phyloP scores from a whole-genome alignment of 148 eudicot species.

The Nepenthes gracilis region DNA sequence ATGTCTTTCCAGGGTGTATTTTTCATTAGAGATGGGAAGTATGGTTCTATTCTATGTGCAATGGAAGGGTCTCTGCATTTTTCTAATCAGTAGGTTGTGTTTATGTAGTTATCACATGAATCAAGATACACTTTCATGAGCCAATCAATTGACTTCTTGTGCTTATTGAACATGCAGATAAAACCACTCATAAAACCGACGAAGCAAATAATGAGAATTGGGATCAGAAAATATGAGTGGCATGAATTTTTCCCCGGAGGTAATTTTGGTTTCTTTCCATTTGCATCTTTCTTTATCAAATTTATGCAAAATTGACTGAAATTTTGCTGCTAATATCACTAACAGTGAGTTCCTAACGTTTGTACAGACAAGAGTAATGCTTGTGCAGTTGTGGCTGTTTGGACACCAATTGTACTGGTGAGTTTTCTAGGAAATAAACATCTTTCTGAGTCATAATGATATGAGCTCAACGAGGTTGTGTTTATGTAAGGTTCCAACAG shows the following conservation, averaged over 20 bases:
- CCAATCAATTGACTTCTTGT: constrained; percentile 3
- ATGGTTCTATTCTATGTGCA: too few species aligned
- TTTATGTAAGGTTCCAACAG: too few species aligned
- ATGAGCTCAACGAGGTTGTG: too few species aligned
- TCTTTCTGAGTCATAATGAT: neutral
- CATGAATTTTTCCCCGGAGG: constrained; percentile 88
- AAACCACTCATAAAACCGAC: constrained; percentile 91
- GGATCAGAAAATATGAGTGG: constrained; percentile 57
- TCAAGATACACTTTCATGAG: too few species aligned
- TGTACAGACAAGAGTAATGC: constrained; percentile 75
- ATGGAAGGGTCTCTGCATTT: too few species aligned
- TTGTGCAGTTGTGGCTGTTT: constrained; percentile 82
- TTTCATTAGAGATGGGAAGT: too few species aligned
- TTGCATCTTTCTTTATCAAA: neutral
- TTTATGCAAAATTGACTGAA: neutral
- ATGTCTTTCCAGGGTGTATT: too few species aligned
- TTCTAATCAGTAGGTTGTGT: too few species aligned
- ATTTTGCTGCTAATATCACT: constrained; percentile 11
- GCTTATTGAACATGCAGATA: constrained; percentile 48
- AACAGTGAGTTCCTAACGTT: constrained; percentile 8
- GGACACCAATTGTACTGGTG: constrained; percentile 92
- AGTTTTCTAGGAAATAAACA: constrained; percentile 20
- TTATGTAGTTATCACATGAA: too few species aligned
- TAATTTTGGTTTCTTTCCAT: constrained; percentile 10
- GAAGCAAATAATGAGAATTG: constrained; percentile 69